Base-by-base conservation (phyloP, 352 stramenopile genomes). In the Phytophthora vignae region DNA sequence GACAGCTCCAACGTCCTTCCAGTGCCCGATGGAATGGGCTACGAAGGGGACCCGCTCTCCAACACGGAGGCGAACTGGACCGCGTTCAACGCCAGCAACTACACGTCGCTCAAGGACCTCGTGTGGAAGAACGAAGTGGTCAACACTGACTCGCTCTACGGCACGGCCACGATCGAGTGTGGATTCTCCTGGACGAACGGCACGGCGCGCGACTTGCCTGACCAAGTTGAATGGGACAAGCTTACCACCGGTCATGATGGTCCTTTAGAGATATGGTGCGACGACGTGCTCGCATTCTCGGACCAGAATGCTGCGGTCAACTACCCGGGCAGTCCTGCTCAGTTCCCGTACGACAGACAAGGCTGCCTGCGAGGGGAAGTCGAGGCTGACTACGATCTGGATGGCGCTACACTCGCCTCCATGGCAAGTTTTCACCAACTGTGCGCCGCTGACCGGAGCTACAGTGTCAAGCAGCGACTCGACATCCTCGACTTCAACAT, bases 371-470 rank as follows among this genome's bases (percentile, higher is more conserved):
- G 60, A 72, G 17, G 76, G 76, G 27, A 67, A 71, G 25, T 77
- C 70, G 31, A 78, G 78, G 66, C 68, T 88, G 10, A 73, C 67
- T 8, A 25, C 70, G 0, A 69, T 74, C 57, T 87, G 79, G 78
- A 36, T 88, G 25, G 81, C 81, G 6, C 55, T 89, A 27, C 81
- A 89, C 74, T 60, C 58, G 0, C 66, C 72, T 1, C 57, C 69
- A 53, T 89, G 81, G 81, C 79, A 89, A 55, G 72, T 85, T 46
- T 87, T 79, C 61, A 85, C 68, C 17, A 83, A 87, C 69, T 89
- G 79, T 38, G 79, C 72, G 15, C 77, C 77, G 1, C 67, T 87
- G 17, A 67, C 46, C 21, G 77, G 77, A 10, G 74, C 56, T n/a
- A 69, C 61, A 21, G 58, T 52, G 3, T 61, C 40, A 22, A 67